Evolutionary conservation across 176 grass and related monocot species (phyloP).

Genomic region (Ampelocalamus luodianensis): DNA sequence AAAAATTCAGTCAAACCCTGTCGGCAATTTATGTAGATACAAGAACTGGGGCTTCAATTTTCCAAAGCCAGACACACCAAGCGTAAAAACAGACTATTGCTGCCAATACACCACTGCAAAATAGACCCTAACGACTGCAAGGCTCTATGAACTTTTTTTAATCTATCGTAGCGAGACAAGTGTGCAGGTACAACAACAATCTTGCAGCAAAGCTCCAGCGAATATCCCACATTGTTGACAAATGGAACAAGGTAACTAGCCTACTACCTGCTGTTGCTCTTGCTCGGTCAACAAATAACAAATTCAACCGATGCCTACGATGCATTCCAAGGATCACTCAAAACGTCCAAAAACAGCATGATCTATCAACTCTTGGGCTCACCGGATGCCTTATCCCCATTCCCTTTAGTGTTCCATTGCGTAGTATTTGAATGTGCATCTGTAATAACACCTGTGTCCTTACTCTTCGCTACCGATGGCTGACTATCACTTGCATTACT

Average conservation of each 20-base stretch:
- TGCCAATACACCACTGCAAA: background rate
- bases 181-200: constrained; percentile 11
- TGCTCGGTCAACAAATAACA: background rate
- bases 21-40: too few relatives aligned
- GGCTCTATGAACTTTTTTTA: constrained; percentile 10
- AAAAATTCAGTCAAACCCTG: too few relatives aligned
- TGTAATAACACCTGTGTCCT: constrained; percentile 30
- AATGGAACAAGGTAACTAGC: background rate
- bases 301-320: constrained; percentile 4
- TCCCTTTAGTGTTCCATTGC: background rate
- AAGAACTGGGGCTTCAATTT: too few relatives aligned
- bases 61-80: too few relatives aligned
- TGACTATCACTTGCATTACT: constrained; percentile 12
- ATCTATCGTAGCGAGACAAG: background rate
- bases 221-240: background rate
- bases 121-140: background rate
- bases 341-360: background rate
- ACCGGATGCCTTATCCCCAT: constrained; percentile 15
- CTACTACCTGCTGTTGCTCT: background rate
- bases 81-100: background rate
- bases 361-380: constrained; percentile 22
- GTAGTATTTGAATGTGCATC: constrained; percentile 24
- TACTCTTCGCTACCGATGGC: constrained; percentile 3
- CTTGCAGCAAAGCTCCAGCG: background rate
- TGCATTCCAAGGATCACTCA: background rate